These are phyloP conservation scores for Prunus campanulata DNA, from an alignment of 306 rosid genomes.

Conservation along the genomic window DNA sequence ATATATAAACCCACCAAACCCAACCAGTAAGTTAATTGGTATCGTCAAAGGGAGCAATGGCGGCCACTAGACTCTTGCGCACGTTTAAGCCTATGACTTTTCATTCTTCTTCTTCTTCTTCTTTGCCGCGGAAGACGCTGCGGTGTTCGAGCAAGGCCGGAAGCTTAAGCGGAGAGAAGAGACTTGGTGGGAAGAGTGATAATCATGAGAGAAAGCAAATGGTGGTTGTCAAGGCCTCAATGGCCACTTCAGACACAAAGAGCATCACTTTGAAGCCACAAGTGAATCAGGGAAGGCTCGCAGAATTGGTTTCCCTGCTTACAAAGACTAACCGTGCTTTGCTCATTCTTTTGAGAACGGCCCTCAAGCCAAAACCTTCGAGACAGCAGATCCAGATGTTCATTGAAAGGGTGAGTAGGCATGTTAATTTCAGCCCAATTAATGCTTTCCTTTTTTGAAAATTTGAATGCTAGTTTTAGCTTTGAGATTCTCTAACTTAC, in stretches of 20 bases:
- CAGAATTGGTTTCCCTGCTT: slow-evolving; percentile 26
- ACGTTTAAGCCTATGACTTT: slow-evolving; percentile 20
- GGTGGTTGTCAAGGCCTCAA: slow-evolving; percentile 18
- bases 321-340: slow-evolving; percentile 1
- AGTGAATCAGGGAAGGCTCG: not conserved
- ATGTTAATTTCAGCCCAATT: not conserved
- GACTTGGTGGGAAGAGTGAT: not conserved
- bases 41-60: slow-evolving; percentile 21
- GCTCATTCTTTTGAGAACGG: slow-evolving; percentile 14
- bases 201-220: not conserved
- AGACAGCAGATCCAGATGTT: slow-evolving; percentile 36
- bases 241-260: not conserved
- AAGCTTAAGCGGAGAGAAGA: not conserved
- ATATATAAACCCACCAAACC: slow-evolving; percentile 9
- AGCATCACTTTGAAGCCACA: not conserved
- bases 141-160: slow-evolving; percentile 8
- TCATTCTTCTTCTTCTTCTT: slow-evolving; percentile 21
- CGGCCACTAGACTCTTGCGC: slow-evolving; percentile 32
- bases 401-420: slow-evolving; percentile 39
- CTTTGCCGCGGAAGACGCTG: slow-evolving; percentile 1
- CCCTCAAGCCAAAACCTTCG: slow-evolving; percentile 9
- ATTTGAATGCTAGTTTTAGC: not conserved
- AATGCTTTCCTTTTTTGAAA: not conserved
- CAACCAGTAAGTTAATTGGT: not conserved
- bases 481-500: not conserved